A percentile compares a stretch with the other conserved stretches of the same genome.
These are phyloP conservation scores for Lecanoromycetidae sp. DNA, from an alignment of 2,329 filamentous ascomycete species.

Conservation along the genomic window DNA sequence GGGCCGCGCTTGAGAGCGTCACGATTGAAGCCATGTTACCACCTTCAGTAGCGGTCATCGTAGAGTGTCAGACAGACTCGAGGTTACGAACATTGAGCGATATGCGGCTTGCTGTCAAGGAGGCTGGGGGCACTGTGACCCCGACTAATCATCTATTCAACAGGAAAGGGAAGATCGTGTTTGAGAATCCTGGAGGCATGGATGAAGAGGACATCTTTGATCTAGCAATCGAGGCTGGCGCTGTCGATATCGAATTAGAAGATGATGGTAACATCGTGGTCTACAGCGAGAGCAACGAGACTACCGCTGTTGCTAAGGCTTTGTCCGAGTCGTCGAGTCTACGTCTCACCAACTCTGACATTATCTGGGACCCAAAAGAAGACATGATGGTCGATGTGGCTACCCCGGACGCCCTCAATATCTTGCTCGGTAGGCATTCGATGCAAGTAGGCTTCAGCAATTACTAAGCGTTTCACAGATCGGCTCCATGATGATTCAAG, in stretches of 20 bases:
- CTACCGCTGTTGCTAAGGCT: constrained; percentile 50
- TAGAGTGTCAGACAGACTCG: constrained; percentile 78
- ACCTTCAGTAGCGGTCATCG: constrained; percentile 59
- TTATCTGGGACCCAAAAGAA: constrained; percentile 73
- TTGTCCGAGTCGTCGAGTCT: constrained; percentile 41
- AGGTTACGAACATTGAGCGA: constrained; percentile 63
- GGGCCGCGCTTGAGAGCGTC: constrained; percentile 62
- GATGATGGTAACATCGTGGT: constrained; percentile 59
- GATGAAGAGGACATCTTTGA: constrained; percentile 64
- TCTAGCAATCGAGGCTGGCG: constrained; percentile 72
- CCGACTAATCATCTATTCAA: constrained; percentile 77
- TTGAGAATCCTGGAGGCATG: constrained; percentile 47
- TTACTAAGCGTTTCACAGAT: constrained; percentile 13
- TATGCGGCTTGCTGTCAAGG: constrained; percentile 58
- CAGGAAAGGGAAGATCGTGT: constrained; percentile 61
- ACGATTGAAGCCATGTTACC: constrained; percentile 73
- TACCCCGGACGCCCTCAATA: constrained; percentile 44
- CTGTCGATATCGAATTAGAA: constrained; percentile 40
- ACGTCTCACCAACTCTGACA: constrained; percentile 61
- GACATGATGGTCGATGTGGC: constrained; percentile 59
- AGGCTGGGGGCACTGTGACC: constrained; percentile 54
- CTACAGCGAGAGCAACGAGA: constrained; percentile 55
- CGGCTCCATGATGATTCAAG: constrained; percentile 51
- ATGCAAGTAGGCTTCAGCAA: constrained; percentile 1
- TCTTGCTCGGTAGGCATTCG: constrained; percentile 37